Evolutionary conservation across 1,284 basidiomycete genomes (phyloP), one percentile per base, ranked within the genome.

Genomic region (Cutaneotrichosporon dermatis): DNA sequence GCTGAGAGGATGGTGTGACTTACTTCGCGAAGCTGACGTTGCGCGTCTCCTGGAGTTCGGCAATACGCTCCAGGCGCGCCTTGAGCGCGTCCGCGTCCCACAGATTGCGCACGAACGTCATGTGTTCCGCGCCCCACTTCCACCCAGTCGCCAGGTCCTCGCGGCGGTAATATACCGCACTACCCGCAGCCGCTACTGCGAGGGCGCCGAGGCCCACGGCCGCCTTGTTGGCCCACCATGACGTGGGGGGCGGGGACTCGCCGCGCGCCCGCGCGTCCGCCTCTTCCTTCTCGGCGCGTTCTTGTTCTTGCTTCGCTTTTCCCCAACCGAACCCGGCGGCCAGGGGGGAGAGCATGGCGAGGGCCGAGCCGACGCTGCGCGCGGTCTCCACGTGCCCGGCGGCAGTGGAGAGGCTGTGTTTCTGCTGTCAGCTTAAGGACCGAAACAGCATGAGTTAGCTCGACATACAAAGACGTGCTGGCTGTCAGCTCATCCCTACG

Each of bases 101-200:
- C 10, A 97, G 79, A 64, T 84, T 90, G 43, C 87, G 85, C 12
- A 96, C 87, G 74, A 91, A 98, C 68, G 88, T 88, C 83, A 96
- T 85, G 75, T 98, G 94, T 64, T 95, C 92, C 16, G 83, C 85
- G 4, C 88, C 85, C 86, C 88, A 94, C 12, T 82, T 80, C 69
- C 88, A 89, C 2, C 89, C 85, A 36, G 82, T 81, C 4, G 83
- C 82, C 43, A 94, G 79, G 36, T 90, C 88, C 36, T 78, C 74
- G 49, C 88, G 83, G 60, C 85, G 85, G 76, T 87, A 88, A 70
- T 90, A 92, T 4, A 88, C 89, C 1, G 88, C 84, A 0, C 89
- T 88, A 13, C 88, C 88, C 2, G 25, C 25, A 0, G 89, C 90
- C 1, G 90, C 92, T 1, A 92, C 48, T 0, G 92, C 80, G 61